These are phyloP conservation scores for Prototheca wickerhamii DNA, from an alignment of 163 green algal genomes.

Conservation along the genomic window DNA sequence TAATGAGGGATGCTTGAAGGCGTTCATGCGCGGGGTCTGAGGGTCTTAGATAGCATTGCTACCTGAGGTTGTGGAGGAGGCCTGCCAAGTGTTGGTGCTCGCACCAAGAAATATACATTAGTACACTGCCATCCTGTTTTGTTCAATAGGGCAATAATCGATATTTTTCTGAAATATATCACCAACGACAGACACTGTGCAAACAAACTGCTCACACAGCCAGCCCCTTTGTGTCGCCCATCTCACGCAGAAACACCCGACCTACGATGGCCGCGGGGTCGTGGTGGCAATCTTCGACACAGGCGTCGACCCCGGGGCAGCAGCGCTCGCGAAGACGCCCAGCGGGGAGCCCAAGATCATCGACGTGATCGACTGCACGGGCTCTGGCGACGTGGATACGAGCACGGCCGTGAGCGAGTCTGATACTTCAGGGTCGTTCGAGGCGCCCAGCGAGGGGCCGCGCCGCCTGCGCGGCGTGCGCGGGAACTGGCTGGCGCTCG, in stretches of 20 bases:
- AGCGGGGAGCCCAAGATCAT: constrained; percentile 34
- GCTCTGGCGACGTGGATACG: constrained; percentile 78
- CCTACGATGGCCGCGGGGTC: constrained; percentile 61
- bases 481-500: constrained; percentile 53
- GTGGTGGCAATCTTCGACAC: constrained; percentile 82
- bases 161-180: background rate
- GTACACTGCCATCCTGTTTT: too few relatives aligned
- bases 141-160: too few relatives aligned
- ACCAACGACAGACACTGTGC: background rate
- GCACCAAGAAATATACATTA: too few relatives aligned
- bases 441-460: constrained; percentile 16
- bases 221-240: background rate
- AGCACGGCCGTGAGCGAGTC: constrained; percentile 39
- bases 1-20: background rate
- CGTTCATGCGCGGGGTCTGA: too few relatives aligned
- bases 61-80: too few relatives aligned
- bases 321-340: constrained; percentile 20
- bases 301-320: constrained; percentile 47
- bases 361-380: constrained; percentile 83
- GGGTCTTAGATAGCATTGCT: too few relatives aligned
- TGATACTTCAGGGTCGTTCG: too few relatives aligned
- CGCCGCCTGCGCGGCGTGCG: constrained; percentile 30
- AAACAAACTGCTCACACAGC: background rate
- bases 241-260: constrained; percentile 35
- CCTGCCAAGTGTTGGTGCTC: too few relatives aligned